phyloP scores from a whole-genome alignment of 2,329 filamentous ascomycete genomes.

The Aspergillus fumigatiaffinis region DNA sequence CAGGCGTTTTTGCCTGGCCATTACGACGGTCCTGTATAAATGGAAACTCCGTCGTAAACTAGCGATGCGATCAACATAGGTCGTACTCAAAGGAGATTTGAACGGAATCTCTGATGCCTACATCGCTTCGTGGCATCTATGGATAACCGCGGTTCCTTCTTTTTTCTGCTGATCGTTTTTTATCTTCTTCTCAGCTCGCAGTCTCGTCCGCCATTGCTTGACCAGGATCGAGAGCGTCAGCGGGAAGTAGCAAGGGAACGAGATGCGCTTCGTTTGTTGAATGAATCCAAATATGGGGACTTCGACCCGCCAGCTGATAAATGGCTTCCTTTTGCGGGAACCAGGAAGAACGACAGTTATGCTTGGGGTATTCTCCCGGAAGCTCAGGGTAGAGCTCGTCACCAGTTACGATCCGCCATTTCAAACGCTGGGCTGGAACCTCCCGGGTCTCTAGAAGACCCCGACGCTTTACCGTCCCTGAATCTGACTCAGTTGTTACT shows the following conservation, averaged over 20 bases:
- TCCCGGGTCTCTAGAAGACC: constrained; percentile 24
- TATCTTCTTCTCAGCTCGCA: constrained; percentile 53
- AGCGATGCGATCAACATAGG: constrained; percentile 25
- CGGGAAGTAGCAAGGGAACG: constrained; percentile 50
- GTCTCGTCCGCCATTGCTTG: constrained; percentile 36
- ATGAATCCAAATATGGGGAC: constrained; percentile 50
- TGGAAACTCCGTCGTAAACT: constrained; percentile 5
- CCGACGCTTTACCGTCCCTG: constrained; percentile 21
- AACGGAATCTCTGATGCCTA: constrained; percentile 21
- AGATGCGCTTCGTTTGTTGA: constrained; percentile 47
- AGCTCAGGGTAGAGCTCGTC: constrained; percentile 63
- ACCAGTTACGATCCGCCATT: constrained; percentile 45
- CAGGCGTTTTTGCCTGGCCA: background rate
- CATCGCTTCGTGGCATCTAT: constrained; percentile 30
- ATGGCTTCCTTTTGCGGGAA: constrained; percentile 71
- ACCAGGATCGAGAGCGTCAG: constrained; percentile 44
- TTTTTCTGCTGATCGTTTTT: constrained; percentile 50
- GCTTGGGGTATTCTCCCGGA: constrained; percentile 69
- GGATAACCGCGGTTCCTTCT: constrained; percentile 46
- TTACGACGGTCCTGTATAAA: background rate
- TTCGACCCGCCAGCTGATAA: constrained; percentile 44
- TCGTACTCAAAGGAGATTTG: constrained; percentile 13
- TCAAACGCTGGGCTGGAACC: constrained; percentile 29
- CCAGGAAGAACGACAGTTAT: constrained; percentile 68
- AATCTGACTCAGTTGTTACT: constrained; percentile 41